phyloP scores from a whole-genome alignment of 768 basidiomycete genomes.

The Pleurotus sapidus region DNA sequence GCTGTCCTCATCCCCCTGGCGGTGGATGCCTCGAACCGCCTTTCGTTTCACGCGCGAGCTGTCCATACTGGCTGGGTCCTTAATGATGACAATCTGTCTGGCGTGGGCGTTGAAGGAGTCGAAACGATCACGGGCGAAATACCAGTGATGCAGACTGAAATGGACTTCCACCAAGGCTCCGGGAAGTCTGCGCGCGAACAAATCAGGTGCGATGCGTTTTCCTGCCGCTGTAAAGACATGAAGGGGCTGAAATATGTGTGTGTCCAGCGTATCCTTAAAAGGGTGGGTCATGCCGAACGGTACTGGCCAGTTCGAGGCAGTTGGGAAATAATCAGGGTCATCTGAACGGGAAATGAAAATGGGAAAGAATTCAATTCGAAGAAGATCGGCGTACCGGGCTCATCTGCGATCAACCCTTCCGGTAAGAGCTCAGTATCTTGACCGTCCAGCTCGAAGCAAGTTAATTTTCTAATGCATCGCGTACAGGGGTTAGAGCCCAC shows the following conservation, averaged over 20 bases:
- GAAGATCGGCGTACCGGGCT: background rate
- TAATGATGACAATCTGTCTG: background rate
- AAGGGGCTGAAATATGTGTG: background rate
- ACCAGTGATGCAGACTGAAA: conserved; percentile 5
- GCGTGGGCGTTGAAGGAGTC: background rate
- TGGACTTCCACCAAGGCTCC: conserved; percentile 4
- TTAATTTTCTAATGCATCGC: too few relatives aligned
- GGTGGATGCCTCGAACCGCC: background rate
- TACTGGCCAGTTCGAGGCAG: background rate
- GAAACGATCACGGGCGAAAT: background rate
- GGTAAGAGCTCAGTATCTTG: background rate
- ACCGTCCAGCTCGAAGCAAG: background rate
- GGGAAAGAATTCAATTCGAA: too few relatives aligned
- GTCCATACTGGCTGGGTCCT: background rate
- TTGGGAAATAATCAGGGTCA: background rate
- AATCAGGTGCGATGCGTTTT: background rate
- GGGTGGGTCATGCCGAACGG: background rate
- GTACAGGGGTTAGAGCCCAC: too few relatives aligned
- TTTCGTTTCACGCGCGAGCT: background rate
- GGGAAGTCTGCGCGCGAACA: background rate
- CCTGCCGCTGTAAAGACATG: background rate
- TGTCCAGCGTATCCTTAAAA: background rate
- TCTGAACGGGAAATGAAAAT: background rate
- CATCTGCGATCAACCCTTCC: background rate
- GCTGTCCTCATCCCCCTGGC: too few relatives aligned